Conservation (phyloP, 495 filamentous ascomycete species). For the Recurvomyces mirabilis region DNA sequence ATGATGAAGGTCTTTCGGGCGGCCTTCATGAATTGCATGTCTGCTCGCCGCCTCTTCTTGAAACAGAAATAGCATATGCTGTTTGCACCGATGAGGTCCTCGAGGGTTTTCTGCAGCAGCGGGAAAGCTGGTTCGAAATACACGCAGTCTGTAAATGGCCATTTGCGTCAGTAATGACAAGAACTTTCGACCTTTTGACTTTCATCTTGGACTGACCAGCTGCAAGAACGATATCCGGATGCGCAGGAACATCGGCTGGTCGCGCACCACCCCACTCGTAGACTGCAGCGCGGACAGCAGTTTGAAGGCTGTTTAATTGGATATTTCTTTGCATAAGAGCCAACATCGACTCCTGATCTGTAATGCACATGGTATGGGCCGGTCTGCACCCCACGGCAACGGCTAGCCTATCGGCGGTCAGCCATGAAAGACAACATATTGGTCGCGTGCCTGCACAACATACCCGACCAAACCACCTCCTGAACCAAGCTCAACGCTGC, state of each 20-base stretch:
- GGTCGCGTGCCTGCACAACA: too few relatives aligned
- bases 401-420: slow-evolving; percentile 40
- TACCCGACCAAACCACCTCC: slow-evolving; percentile 78
- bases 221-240: slow-evolving; percentile 72
- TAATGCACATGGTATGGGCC: slow-evolving; percentile 49
- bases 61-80: slow-evolving; percentile 86
- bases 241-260: slow-evolving; percentile 37
- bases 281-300: slow-evolving; percentile 46
- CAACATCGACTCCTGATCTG: slow-evolving; percentile 78
- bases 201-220: slow-evolving; percentile 32
- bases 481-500: slow-evolving; percentile 82
- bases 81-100: slow-evolving; percentile 34
- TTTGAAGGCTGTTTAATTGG: slow-evolving; percentile 57
- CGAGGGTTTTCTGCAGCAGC: slow-evolving; percentile 66
- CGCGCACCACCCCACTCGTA: slow-evolving; percentile 61
- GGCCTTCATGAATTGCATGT: slow-evolving; percentile 39
- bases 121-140: slow-evolving; percentile 96
- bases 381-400: slow-evolving; percentile 49
- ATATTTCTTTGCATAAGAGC: slow-evolving; percentile 77
- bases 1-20: slow-evolving; percentile 36
- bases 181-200: too few relatives aligned
- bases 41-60: slow-evolving; percentile 63
- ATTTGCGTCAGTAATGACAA: too few relatives aligned
- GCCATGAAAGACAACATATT: too few relatives aligned
- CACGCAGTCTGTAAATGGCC: slow-evolving; percentile 55